phyloP scores from a whole-genome alignment of 2,329 filamentous ascomycete species.

The Fusarium veterinarium region DNA sequence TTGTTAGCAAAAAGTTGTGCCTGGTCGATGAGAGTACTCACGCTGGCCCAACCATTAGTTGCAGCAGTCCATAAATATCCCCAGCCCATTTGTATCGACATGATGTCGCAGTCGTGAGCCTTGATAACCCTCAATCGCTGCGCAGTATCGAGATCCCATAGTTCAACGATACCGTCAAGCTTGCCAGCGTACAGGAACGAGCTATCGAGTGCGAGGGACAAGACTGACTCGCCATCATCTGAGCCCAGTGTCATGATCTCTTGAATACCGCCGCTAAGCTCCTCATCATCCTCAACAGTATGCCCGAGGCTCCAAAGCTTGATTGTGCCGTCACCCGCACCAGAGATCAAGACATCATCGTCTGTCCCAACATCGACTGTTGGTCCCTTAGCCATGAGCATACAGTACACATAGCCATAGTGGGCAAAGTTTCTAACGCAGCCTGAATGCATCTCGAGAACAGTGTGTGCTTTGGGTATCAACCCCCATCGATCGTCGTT shows the following conservation, averaged over 20 bases:
- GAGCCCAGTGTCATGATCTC: constrained; percentile 75
- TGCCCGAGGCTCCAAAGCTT: constrained; percentile 84
- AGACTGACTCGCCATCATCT: constrained; percentile 71
- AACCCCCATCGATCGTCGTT: constrained; percentile 67
- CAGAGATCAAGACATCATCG: constrained; percentile 87
- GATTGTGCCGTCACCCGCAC: constrained; percentile 92
- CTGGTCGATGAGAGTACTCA: constrained; percentile 55
- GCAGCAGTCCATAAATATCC: constrained; percentile 88
- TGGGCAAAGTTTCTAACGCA: constrained; percentile 92
- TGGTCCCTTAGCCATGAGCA: constrained; percentile 82
- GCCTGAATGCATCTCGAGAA: constrained; percentile 83
- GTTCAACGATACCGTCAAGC: constrained; percentile 86
- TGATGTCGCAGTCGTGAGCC: constrained; percentile 82
- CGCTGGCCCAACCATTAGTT: constrained; percentile 87
- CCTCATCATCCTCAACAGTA: constrained; percentile 51
- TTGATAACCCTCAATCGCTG: constrained; percentile 91
- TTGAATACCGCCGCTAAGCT: constrained; percentile 69
- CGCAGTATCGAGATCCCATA: constrained; percentile 96
- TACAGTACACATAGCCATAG: constrained; percentile 95
- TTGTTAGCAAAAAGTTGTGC: not conserved
- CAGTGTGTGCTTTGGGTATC: constrained; percentile 65
- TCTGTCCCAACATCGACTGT: constrained; percentile 75
- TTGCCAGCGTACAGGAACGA: constrained; percentile 94
- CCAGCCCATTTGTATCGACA: constrained; percentile 86
- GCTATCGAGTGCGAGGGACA: constrained; percentile 87